Percentiles rank a stretch among this genome's conserved stretches.
These are phyloP conservation scores for Leishmania tropica DNA, from an alignment of 208 protist species.

Conservation along the genomic window DNA sequence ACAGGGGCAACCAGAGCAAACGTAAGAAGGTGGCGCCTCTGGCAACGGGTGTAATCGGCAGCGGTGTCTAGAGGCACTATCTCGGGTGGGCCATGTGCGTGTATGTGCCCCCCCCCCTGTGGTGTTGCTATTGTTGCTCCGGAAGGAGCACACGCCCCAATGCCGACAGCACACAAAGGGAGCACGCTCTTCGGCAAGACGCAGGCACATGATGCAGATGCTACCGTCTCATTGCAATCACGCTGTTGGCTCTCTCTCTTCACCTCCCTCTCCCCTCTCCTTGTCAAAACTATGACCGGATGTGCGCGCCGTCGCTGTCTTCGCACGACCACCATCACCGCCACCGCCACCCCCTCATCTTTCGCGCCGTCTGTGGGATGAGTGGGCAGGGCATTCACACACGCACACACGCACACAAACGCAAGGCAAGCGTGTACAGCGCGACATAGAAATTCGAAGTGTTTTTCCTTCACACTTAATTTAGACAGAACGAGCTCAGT, in stretches of 20 bases:
- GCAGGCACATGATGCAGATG: not conserved
- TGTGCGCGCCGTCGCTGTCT: not conserved
- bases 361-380: not conserved
- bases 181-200: not conserved
- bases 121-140: not conserved
- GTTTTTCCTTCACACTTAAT: not conserved
- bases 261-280: not conserved
- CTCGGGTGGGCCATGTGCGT: not conserved
- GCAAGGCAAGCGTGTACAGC: not conserved
- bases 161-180: not conserved
- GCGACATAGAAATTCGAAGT: not conserved
- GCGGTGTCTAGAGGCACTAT: not conserved
- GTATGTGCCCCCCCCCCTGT: not conserved
- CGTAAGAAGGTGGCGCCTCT: not conserved
- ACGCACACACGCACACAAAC: not conserved
- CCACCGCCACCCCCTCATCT: not conserved
- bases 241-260: not conserved
- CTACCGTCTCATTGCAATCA: not conserved
- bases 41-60: not conserved
- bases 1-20: not conserved
- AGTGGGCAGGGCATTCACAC: not conserved
- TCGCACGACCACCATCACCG: not conserved
- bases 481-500: not conserved
- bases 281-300: not conserved
- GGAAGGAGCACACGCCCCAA: not conserved